Percentiles rank a stretch among this genome's conserved stretches.
These are phyloP conservation scores for Parathielavia hyrcaniae DNA, from an alignment of 495 filamentous ascomycete genomes.

Conservation along the genomic window DNA sequence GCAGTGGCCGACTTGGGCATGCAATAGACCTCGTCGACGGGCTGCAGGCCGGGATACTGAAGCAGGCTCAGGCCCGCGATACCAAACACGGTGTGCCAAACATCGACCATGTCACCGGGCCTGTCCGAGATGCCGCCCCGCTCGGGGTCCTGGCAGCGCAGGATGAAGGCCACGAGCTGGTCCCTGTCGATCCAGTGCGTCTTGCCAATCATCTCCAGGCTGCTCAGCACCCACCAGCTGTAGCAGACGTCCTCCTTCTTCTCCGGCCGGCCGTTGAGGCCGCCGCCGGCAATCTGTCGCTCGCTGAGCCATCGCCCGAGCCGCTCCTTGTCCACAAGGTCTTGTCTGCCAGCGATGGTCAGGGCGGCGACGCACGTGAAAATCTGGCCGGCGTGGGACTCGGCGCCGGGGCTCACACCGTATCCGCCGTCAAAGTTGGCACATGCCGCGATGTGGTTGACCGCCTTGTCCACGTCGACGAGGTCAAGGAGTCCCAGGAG, in stretches of 20 bases:
- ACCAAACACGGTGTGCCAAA: slow-evolving; percentile 91
- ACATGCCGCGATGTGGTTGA: slow-evolving; percentile 69
- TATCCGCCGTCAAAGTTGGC: slow-evolving; percentile 92
- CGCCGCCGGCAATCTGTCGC: slow-evolving; percentile 77
- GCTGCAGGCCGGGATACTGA: slow-evolving; percentile 62
- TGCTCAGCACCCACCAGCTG: slow-evolving; percentile 94
- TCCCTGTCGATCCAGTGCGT: slow-evolving; percentile 85
- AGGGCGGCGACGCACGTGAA: slow-evolving; percentile 92
- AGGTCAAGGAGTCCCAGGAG: slow-evolving; percentile 63
- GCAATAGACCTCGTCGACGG: slow-evolving; percentile 85
- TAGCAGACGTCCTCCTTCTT: slow-evolving; percentile 97
- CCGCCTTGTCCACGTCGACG: slow-evolving; percentile 71
- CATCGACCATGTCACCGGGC: slow-evolving; percentile 91
- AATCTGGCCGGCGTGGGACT: slow-evolving; percentile 88
- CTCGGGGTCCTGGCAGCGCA: slow-evolving; percentile 81
- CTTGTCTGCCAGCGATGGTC: slow-evolving; percentile 71
- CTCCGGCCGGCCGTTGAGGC: slow-evolving; percentile 89
- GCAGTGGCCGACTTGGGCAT: slow-evolving; percentile 63
- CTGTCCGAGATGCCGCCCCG: slow-evolving; percentile 82
- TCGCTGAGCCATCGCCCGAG: slow-evolving; percentile 89
- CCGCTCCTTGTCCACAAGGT: slow-evolving; percentile 75
- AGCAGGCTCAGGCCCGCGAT: slow-evolving; percentile 83
- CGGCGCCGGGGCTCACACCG: slow-evolving; percentile 78
- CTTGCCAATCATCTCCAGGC: slow-evolving; percentile 79
- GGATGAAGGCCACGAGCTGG: slow-evolving; percentile 71